phyloP scores from a whole-genome alignment of 768 basidiomycete genomes.

The Hysterangium stoloniferum region DNA sequence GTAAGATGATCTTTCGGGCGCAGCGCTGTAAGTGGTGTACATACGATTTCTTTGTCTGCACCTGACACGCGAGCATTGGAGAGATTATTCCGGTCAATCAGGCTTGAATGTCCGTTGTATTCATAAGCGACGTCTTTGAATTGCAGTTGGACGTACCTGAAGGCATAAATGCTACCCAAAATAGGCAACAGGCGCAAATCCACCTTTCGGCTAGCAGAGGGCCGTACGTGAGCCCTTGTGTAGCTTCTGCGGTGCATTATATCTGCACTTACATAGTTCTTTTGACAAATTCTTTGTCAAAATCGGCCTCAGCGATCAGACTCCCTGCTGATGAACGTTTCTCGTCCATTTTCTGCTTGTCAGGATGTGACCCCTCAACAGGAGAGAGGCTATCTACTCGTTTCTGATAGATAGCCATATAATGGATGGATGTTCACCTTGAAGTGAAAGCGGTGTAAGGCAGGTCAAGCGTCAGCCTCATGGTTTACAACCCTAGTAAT shows the following conservation, averaged over 20 bases:
- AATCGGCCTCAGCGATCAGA: neutral
- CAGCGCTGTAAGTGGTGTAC: neutral
- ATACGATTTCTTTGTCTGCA: constrained; percentile 7
- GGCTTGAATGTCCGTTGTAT: no score
- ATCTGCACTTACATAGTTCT: neutral
- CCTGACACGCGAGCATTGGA: constrained; percentile 7
- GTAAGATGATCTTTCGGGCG: neutral
- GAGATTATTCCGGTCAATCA: constrained; percentile 10
- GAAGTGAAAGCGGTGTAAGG: no score
- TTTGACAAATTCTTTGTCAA: constrained; percentile 2
- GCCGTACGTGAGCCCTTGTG: neutral
- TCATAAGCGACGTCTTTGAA: no score
- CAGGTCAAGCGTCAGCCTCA: no score
- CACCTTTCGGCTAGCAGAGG: constrained; percentile 5
- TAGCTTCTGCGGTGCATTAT: neutral
- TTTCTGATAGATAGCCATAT: no score
- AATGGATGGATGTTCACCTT: no score
- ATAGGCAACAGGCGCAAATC: constrained; percentile 8
- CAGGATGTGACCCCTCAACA: no score
- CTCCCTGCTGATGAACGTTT: no score
- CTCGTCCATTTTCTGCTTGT: no score
- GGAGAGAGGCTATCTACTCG: no score
- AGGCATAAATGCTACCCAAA: constrained; percentile 7
- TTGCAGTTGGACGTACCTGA: neutral
- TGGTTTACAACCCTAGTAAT: no score